Conservation (phyloP, 192 early-diverging fungal species). For the Mortierella hygrophila region DNA sequence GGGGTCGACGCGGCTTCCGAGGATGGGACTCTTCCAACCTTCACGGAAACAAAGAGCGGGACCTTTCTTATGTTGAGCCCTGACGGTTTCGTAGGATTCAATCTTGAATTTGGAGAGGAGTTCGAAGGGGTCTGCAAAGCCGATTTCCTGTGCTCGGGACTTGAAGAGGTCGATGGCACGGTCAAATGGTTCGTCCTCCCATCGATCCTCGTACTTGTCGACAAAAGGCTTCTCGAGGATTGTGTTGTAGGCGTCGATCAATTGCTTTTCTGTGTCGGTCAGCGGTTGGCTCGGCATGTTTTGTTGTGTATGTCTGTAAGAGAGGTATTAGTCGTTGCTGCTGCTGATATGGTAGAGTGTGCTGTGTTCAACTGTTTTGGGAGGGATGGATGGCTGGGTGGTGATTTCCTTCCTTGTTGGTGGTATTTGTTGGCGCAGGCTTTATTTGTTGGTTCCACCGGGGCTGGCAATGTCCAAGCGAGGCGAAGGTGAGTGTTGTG, state of each 20-base stretch:
- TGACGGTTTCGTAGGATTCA: conserved; percentile 49
- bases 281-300: conserved; percentile 29
- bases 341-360: not conserved
- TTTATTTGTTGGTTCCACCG: too few species aligned
- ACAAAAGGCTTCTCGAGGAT: conserved; percentile 51
- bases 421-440: too few species aligned
- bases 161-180: conserved; percentile 55
- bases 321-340: not conserved
- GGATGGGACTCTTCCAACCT: conserved; percentile 48
- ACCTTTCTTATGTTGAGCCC: conserved; percentile 42
- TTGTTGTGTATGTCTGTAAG: not conserved
- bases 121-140: conserved; percentile 52
- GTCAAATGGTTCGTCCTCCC: conserved; percentile 54
- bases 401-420: too few species aligned
- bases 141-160: conserved; percentile 51
- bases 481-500: not conserved
- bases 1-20: conserved; percentile 29
- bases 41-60: conserved; percentile 38
- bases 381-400: too few species aligned
- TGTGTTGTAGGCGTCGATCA: conserved; percentile 51
- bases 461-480: too few species aligned
- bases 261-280: conserved; percentile 45
- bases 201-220: conserved; percentile 55
- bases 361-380: too few species aligned
- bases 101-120: conserved; percentile 43